Percentiles rank a stretch among this genome's conserved stretches.
Conservation (phyloP, 371 early-diverging fungal species). For the Lichtheimia hyalospora region DNA sequence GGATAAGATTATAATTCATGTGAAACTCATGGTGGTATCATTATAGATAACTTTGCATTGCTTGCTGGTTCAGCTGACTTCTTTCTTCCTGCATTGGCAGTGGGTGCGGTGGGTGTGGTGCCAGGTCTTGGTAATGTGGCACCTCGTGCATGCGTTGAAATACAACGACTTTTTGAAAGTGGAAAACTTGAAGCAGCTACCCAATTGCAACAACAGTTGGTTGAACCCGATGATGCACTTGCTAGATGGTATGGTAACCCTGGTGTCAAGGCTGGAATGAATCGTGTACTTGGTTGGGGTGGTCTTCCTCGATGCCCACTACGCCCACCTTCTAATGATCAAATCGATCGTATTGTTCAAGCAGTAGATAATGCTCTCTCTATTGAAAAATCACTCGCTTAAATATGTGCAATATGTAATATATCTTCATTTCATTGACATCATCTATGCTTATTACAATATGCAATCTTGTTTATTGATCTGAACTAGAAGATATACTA, state of each 20-base stretch:
- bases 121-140: slow-evolving; percentile 45
- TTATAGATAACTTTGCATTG: slow-evolving; percentile 25
- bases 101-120: slow-evolving; percentile 43
- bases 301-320: slow-evolving; percentile 42
- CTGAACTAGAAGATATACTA: neutral
- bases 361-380: slow-evolving; percentile 21
- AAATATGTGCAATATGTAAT: neutral
- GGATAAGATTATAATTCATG: neutral
- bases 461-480: neutral
- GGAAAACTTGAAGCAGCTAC: slow-evolving; percentile 34
- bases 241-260: slow-evolving; percentile 47
- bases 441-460: too few species aligned
- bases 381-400: slow-evolving; percentile 20
- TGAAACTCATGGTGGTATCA: neutral
- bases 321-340: slow-evolving; percentile 12
- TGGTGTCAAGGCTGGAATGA: slow-evolving; percentile 40
- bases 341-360: slow-evolving; percentile 16
- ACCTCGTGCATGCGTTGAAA: slow-evolving; percentile 34
- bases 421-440: neutral
- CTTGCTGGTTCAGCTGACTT: slow-evolving; percentile 50
- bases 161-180: slow-evolving; percentile 32
- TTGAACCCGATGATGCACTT: slow-evolving; percentile 43
- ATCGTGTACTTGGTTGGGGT: slow-evolving; percentile 32
- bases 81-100: slow-evolving; percentile 38
- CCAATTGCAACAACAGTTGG: slow-evolving; percentile 34